Evolutionary conservation across 257 asterid genomes (phyloP).

Genomic region (Fraxinus americana): DNA sequence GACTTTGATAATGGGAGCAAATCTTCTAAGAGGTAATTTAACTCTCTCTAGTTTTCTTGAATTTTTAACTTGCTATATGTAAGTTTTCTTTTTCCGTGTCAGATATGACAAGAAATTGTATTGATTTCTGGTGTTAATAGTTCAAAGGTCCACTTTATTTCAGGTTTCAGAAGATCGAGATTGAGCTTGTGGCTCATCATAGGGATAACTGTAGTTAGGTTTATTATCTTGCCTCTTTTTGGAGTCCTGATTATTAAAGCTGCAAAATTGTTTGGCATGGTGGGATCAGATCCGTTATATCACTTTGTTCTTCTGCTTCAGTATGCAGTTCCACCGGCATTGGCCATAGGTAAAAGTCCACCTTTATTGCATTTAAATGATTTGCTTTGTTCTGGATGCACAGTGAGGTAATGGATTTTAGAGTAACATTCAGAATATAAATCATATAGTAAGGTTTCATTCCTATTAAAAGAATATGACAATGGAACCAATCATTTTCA

Average conservation of each 20-base stretch:
- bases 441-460: too few species aligned
- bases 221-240: conserved; percentile 17
- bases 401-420: too few species aligned
- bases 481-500: too few species aligned
- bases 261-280: conserved; percentile 23
- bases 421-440: too few species aligned
- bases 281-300: conserved; percentile 32
- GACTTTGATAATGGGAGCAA: conserved; percentile 35
- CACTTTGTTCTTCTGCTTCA: conserved; percentile 35
- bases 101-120: neutral
- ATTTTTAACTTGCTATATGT: neutral
- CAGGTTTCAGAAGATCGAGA: conserved; percentile 34
- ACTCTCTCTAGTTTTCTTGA: neutral
- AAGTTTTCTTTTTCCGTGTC: neutral
- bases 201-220: conserved; percentile 23
- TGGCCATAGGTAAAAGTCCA: conserved; percentile 26
- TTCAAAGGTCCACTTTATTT: neutral
- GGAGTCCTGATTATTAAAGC: conserved; percentile 20
- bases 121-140: neutral
- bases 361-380: too few species aligned
- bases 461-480: too few species aligned
- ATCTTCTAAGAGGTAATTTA: conserved; percentile 30
- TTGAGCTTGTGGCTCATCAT: conserved; percentile 28
- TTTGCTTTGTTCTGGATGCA: too few species aligned
- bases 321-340: conserved; percentile 31